Percentiles rank a stretch among this genome's conserved stretches.
Evolutionary conservation across 495 filamentous ascomycete species (phyloP).

Genomic region (Collariella sp.): DNA sequence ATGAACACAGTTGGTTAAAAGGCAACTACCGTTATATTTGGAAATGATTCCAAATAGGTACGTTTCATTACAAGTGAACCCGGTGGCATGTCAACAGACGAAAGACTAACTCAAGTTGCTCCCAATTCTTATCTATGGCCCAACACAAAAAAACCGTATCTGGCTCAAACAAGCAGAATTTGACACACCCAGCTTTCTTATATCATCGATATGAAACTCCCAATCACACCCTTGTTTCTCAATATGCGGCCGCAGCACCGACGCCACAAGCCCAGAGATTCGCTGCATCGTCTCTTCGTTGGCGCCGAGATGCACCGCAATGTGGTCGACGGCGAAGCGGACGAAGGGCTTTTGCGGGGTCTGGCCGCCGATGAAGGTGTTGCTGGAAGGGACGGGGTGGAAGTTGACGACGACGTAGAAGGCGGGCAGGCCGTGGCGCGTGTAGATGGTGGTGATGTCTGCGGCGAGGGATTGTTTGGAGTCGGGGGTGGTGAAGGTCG

Average conservation of each 20-base stretch:
- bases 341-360: slow-evolving; percentile 27
- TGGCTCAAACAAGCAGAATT: too few relatives aligned
- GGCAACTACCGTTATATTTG: too few relatives aligned
- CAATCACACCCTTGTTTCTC: slow-evolving; percentile 32
- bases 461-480: slow-evolving; percentile 21
- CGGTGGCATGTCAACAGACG: too few relatives aligned
- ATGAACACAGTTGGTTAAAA: too few relatives aligned
- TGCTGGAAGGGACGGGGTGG: slow-evolving; percentile 16
- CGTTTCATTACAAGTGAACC: too few relatives aligned
- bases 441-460: slow-evolving; percentile 28
- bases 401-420: slow-evolving; percentile 35
- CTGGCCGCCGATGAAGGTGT: slow-evolving; percentile 25
- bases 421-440: slow-evolving; percentile 25
- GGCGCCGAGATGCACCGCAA: slow-evolving; percentile 21
- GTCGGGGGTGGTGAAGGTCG: slow-evolving; percentile 18
- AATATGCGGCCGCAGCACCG: slow-evolving; percentile 25
- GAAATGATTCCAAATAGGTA: too few relatives aligned
- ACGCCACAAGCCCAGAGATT: background rate
- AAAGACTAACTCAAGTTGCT: too few relatives aligned
- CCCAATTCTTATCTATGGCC: too few relatives aligned
- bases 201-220: slow-evolving; percentile 33
- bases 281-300: background rate
- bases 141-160: too few relatives aligned
- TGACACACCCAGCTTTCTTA: too few relatives aligned
- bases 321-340: slow-evolving; percentile 26